Evolutionary conservation across 768 basidiomycete genomes (phyloP), one percentile per base, ranked within the genome.

Genomic region (Scleroderma bovista): DNA sequence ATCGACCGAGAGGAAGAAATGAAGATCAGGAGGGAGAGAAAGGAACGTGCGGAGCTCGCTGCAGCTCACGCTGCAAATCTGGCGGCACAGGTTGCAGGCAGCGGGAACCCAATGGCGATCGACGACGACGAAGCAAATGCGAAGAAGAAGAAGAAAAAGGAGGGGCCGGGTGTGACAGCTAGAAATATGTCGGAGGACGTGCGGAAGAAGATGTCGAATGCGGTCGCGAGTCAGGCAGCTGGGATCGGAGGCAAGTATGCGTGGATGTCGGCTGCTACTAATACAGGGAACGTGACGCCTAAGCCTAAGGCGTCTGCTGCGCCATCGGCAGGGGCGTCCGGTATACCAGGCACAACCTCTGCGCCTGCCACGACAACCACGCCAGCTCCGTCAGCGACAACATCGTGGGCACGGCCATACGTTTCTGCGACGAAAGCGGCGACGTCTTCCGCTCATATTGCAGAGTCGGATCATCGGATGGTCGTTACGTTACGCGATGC

Each of bases 101-200:
- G 51, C 2, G 63, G 54, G 3, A 54, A 47, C 7, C 54, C 57
- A n/a, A 63, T 63, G 61, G 60, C 58, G 0, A 54, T 66, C 11
- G 72, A 73, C 22, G 77, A 73, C 9, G 81, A 77, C 16, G 80
- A 78, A 5, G 78, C 73, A 2, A 76, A 73, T 32, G 78, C 76
- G 44, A 89, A 86, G 71, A 89, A 88, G 66, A 77, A 77, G 69
- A 79, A 86, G 67, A 90, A 89, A 65, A 84, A 86, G 62, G 88
- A 90, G 29, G 86, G 86, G 0, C 88, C 89, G 0, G 86, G 88
- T 11, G 86, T 90, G 11, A 88, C 87, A 0, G 88, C 90, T 48
- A 73, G 86, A 50, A 93, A 92, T 61, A 90, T 94, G 88, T 86
- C 84, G 6, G 92, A 93, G 66, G 92, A 93, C 58, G 86, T 91